Percentiles rank a stretch among this genome's conserved stretches.
These are phyloP conservation scores for Macrolepiota fuliginosa DNA, from an alignment of 768 basidiomycete genomes.

Conservation along the genomic window DNA sequence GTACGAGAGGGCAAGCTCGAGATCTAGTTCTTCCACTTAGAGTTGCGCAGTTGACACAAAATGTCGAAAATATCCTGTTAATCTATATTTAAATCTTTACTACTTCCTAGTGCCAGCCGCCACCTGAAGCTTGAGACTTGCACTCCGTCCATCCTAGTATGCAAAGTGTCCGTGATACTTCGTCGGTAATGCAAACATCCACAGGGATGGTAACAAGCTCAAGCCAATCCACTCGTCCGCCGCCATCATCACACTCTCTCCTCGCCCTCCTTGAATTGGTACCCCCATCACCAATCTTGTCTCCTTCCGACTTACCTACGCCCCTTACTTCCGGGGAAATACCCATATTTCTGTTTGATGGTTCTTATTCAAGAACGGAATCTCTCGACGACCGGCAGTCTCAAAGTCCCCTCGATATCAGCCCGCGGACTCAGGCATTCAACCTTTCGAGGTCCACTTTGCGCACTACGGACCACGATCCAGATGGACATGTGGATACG, in stretches of 20 bases:
- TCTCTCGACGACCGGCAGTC: conserved; percentile 7
- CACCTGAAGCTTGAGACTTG: neutral
- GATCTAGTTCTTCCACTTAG: neutral
- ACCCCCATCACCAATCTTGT: conserved; percentile 47
- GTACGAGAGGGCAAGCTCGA: conserved; percentile 8
- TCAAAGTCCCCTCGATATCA: neutral
- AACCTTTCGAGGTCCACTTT: conserved; percentile 9
- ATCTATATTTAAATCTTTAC: neutral
- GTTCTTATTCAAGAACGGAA: conserved; percentile 18
- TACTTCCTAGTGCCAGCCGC: neutral
- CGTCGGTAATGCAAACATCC: conserved; percentile 10
- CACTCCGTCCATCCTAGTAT: neutral
- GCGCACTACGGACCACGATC: neutral
- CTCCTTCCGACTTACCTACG: conserved; percentile 31
- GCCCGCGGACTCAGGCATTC: conserved; percentile 8
- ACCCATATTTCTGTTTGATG: conserved; percentile 46
- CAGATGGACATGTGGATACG: neutral
- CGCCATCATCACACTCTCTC: conserved; percentile 40
- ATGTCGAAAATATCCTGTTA: neutral
- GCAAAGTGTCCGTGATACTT: neutral
- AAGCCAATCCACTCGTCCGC: conserved; percentile 16
- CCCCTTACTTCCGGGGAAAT: conserved; percentile 47
- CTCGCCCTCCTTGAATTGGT: conserved; percentile 33
- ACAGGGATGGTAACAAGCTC: neutral
- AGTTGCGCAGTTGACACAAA: neutral